A percentile compares a stretch with the other conserved stretches of the same genome.
phyloP scores from a whole-genome alignment of 164 flowering plant species.

The Warburgia ugandensis region DNA sequence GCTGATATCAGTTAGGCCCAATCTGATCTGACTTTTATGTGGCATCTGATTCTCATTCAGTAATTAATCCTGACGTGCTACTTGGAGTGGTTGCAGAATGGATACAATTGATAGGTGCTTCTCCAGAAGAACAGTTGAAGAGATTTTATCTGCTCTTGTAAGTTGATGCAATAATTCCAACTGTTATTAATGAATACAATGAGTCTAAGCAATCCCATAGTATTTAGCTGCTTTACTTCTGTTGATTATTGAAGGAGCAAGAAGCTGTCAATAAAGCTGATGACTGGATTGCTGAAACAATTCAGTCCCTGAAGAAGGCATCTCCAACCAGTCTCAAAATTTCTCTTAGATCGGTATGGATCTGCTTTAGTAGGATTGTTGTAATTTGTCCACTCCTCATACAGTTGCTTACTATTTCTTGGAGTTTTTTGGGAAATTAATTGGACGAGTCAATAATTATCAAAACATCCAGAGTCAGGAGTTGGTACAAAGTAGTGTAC shows the following conservation, averaged over 20 bases:
- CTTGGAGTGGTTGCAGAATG: slow-evolving; percentile 35
- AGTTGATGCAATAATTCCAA: too few species aligned
- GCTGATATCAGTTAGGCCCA: neutral
- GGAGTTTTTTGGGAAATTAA: too few species aligned
- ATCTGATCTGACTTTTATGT: neutral
- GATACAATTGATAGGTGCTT: slow-evolving; percentile 44
- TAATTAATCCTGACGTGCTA: neutral
- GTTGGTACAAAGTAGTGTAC: too few species aligned
- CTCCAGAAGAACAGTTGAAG: slow-evolving; percentile 30
- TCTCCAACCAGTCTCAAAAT: slow-evolving; percentile 82
- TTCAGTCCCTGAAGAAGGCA: slow-evolving; percentile 58
- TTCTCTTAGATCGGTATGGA: slow-evolving; percentile 62
- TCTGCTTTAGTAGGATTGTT: too few species aligned
- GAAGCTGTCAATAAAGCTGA: slow-evolving; percentile 33
- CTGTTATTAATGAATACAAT: neutral
- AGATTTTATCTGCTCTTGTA: slow-evolving; percentile 42
- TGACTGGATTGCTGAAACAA: slow-evolving; percentile 44
- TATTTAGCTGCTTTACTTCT: too few species aligned
- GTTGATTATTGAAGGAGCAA: too few species aligned
- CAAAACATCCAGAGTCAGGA: too few species aligned
- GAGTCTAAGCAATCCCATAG: too few species aligned
- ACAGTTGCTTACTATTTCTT: too few species aligned
- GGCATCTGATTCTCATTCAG: neutral
- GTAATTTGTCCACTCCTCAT: too few species aligned
- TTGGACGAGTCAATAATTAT: too few species aligned